A percentile compares a stretch with the other conserved stretches of the same genome.
Evolutionary conservation across 306 rosid genomes (phyloP).

Genomic region (Glycyrrhiza uralensis): DNA sequence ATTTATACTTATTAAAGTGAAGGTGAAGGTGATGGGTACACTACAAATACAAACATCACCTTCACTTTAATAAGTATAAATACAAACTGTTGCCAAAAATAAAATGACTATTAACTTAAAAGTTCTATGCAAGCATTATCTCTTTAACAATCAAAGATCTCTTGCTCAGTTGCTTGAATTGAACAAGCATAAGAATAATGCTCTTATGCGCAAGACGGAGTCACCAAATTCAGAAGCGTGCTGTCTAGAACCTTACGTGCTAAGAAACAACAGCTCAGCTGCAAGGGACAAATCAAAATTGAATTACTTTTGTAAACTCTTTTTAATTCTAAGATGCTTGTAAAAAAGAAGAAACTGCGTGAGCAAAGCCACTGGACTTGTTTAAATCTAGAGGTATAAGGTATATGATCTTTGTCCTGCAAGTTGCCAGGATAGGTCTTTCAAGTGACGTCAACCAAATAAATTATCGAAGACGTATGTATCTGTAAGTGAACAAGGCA

Average conservation of each 20-base stretch:
- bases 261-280: conserved; percentile 18
- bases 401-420: neutral
- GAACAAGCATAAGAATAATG: neutral
- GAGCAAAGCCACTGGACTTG: neutral
- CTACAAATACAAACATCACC: neutral
- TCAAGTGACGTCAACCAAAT: neutral
- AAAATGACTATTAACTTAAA: neutral
- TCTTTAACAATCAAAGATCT: neutral
- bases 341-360: neutral
- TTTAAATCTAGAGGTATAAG: neutral
- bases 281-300: conserved; percentile 5
- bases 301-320: neutral
- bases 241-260: conserved; percentile 11
- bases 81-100: neutral
- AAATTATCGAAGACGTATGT: neutral
- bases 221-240: neutral
- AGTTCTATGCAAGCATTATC: neutral
- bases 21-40: too few species aligned
- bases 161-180: neutral
- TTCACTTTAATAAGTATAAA: neutral
- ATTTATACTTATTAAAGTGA: too few species aligned
- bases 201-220: neutral
- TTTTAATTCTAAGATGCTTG: neutral
- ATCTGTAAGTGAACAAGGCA: neutral
- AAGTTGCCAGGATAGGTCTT: neutral